phyloP scores from a whole-genome alignment of 208 protist species.

The Trypanosoma cruzi region DNA sequence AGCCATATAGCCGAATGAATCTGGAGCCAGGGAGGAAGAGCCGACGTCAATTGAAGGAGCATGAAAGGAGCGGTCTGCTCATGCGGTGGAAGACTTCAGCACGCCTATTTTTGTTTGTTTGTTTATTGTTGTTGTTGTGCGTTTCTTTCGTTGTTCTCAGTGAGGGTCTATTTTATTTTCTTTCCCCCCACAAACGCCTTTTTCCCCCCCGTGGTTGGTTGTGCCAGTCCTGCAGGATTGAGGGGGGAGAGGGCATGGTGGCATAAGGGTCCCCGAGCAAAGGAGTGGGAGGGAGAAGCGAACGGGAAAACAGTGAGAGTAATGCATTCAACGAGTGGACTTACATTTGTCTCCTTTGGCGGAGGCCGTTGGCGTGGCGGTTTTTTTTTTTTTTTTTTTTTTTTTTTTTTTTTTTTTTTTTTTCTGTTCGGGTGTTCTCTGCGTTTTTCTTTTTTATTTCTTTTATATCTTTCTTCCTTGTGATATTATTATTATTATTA shows the following conservation, averaged over 20 bases:
- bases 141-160: not conserved
- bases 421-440: not conserved
- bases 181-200: not conserved
- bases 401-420: constrained; percentile 12
- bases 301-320: constrained; percentile 11
- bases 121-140: not conserved
- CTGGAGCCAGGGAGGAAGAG: not conserved
- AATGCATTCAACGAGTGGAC: constrained; percentile 1
- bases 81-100: not conserved
- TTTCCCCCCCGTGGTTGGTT: not conserved
- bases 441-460: constrained; percentile 1
- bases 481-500: not conserved
- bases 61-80: not conserved
- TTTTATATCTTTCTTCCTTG: constrained; percentile 18
- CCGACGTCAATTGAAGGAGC: not conserved
- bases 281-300: not conserved
- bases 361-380: too few species aligned
- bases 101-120: not conserved
- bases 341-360: too few species aligned
- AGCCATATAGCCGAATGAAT: not conserved
- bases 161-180: not conserved
- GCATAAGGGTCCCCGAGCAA: too few species aligned
- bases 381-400: constrained; percentile 16
- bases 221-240: not conserved
- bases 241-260: not conserved